Evolutionary conservation across 148 eudicot genomes (phyloP), one percentile per base, ranked within the genome.

Genomic region (Cornus controversa): DNA sequence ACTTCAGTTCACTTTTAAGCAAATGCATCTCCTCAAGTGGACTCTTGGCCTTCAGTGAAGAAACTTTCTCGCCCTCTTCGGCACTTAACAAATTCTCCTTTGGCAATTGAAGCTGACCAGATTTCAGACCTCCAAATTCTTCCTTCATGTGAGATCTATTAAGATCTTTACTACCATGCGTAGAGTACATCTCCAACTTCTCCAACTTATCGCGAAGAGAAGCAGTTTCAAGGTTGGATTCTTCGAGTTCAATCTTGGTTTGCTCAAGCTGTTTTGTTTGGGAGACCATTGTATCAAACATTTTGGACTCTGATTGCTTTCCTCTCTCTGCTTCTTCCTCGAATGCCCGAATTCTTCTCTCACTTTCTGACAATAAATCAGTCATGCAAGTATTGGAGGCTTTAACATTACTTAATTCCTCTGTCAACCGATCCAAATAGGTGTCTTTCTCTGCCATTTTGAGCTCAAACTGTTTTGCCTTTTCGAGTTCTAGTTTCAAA

Each of bases 201-300:
- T 66, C 82, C 40, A 87, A 64, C 80, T 84, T 86, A 75, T 82
- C 86, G 14, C 54, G 86, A 26, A 93, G 83, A 25, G 86, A 73
- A 73, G 70, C 70, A 54, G 79, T 74, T 70, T 90, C 86, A 4
- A 74, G 81, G 85, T 84, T 89, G 63, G 85, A 83, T 80, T 91
- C 84, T 77, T 90, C 87, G 18, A 91, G 82, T 24, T 84, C 82
- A 66, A 74, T 36, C 71, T 83, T 83, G 7, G 82, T 69, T 68
- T 84, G 69, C 84, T 93, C 93, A 10, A 93, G 83, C 67, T 90
- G 84, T 54, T 78, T 85, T 25, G 85, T 81, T 74, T 87, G 91
- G 1, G 80, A 57, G 25, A 27, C 80, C 47, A 85, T 45, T 5
- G 83, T 71, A 24, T 86, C 88, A 8, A 69, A 68, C 82, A 87